Evolutionary conservation across 2,329 filamentous ascomycete species (phyloP).

Genomic region (Hymenoscyphus scutula): DNA sequence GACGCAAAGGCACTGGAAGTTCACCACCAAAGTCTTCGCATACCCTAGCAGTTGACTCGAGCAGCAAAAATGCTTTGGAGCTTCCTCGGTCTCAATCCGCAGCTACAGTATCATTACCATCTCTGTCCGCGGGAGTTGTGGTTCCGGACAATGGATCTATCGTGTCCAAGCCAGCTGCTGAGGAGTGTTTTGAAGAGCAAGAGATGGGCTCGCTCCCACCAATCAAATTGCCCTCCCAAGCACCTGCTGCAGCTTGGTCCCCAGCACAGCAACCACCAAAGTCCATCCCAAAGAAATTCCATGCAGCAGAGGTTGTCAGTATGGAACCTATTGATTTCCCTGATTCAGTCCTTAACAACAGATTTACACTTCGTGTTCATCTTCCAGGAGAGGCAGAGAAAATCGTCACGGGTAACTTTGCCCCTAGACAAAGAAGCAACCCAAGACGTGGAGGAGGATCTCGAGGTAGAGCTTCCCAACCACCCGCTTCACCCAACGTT

Average conservation of each 20-base stretch:
- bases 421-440: conserved; percentile 33
- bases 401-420: conserved; percentile 39
- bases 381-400: conserved; percentile 48
- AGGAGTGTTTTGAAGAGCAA: conserved; percentile 78
- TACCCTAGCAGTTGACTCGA: conserved; percentile 62
- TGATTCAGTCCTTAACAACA: conserved; percentile 39
- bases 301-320: conserved; percentile 46
- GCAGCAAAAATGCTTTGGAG: conserved; percentile 65
- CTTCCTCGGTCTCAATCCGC: conserved; percentile 44
- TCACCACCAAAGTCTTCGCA: conserved; percentile 51
- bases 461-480: conserved; percentile 28
- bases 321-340: conserved; percentile 44
- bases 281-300: conserved; percentile 51
- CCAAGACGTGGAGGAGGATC: conserved; percentile 30
- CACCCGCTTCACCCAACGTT: conserved; percentile 29
- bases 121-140: conserved; percentile 21
- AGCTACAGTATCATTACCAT: conserved; percentile 71
- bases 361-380: conserved; percentile 43
- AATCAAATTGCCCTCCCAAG: conserved; percentile 63
- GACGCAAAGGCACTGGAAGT: conserved; percentile 51
- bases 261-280: conserved; percentile 55
- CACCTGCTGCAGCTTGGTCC: conserved; percentile 62
- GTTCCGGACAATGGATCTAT: conserved; percentile 45
- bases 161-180: conserved; percentile 67
- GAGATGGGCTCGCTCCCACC: conserved; percentile 76